Conservation (phyloP, 352 stramenopile species). For the Pythium oligandrum region DNA sequence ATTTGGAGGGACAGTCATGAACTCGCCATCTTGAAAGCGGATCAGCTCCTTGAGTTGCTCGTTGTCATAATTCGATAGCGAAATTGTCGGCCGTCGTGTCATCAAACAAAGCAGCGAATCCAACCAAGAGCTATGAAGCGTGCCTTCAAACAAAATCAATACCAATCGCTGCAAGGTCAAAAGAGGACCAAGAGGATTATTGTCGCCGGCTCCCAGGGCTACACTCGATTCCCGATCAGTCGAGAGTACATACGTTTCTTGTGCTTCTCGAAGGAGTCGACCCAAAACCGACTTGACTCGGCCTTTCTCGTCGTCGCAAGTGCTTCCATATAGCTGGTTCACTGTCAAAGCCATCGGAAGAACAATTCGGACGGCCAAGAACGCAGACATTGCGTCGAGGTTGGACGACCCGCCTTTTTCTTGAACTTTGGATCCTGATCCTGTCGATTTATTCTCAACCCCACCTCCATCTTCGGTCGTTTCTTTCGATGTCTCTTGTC, state of each 20-base stretch:
- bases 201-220: neutral
- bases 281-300: conserved; percentile 19
- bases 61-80: conserved; percentile 2
- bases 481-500: too few species aligned
- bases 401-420: neutral
- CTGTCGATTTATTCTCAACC: too few species aligned
- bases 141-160: conserved; percentile 21
- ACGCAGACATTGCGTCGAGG: neutral
- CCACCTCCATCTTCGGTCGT: too few species aligned
- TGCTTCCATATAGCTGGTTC: conserved; percentile 17
- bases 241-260: conserved; percentile 16
- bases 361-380: conserved; percentile 11
- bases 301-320: conserved; percentile 14
- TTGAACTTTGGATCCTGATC: neutral
- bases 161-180: conserved; percentile 15
- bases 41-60: conserved; percentile 6
- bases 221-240: conserved; percentile 15
- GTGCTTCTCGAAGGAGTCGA: conserved; percentile 15
- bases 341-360: conserved; percentile 18
- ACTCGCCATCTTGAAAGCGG: conserved; percentile 19
- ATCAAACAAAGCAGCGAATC: conserved; percentile 12
- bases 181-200: conserved; percentile 1
- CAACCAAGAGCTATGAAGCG: conserved; percentile 13
- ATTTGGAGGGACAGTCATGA: conserved; percentile 60
- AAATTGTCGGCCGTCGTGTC: conserved; percentile 2